Percentiles rank a stretch among this genome's conserved stretches.
Evolutionary conservation across 1,284 basidiomycete species (phyloP).

Genomic region (Earliella scabrosa): DNA sequence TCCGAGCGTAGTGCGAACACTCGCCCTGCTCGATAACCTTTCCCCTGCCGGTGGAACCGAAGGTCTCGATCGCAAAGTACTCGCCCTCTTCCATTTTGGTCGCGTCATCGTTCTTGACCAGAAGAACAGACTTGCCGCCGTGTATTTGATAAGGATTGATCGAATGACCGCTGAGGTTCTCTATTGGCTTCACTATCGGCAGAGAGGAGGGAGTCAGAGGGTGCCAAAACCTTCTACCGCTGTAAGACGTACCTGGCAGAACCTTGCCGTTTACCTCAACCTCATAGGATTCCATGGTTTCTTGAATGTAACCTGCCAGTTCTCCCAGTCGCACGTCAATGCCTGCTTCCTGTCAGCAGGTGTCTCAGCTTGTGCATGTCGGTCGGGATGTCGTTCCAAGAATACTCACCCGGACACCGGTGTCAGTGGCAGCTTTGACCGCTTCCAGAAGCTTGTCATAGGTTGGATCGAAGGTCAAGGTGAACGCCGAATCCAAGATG

Average conservation of each 20-base stretch:
- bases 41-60: slow-evolving; percentile 96
- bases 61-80: slow-evolving; percentile 99
- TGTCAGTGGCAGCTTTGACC: slow-evolving; percentile 93
- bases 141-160: slow-evolving; percentile 93
- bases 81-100: slow-evolving; percentile 99
- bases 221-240: not conserved
- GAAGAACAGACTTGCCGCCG: slow-evolving; percentile 85
- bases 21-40: slow-evolving; percentile 94
- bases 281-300: slow-evolving; percentile 99
- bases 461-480: slow-evolving; percentile 86
- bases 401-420: slow-evolving; percentile 74
- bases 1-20: slow-evolving; percentile 91
- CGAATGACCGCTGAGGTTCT: slow-evolving; percentile 90
- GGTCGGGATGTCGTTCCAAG: not conserved
- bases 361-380: no score
- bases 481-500: slow-evolving; percentile 97
- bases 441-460: slow-evolving; percentile 92
- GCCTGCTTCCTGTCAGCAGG: slow-evolving; percentile 84
- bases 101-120: slow-evolving; percentile 88
- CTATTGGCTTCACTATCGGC: slow-evolving; percentile 88
- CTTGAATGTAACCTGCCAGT: slow-evolving; percentile 91
- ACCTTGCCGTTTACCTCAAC: slow-evolving; percentile 90
- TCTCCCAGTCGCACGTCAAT: slow-evolving; percentile 96
- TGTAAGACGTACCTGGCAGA: slow-evolving; percentile 68
- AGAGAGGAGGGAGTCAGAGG: not conserved